Evolutionary conservation across 345 rosid species (phyloP).

Genomic region (Erodium maritimum): DNA sequence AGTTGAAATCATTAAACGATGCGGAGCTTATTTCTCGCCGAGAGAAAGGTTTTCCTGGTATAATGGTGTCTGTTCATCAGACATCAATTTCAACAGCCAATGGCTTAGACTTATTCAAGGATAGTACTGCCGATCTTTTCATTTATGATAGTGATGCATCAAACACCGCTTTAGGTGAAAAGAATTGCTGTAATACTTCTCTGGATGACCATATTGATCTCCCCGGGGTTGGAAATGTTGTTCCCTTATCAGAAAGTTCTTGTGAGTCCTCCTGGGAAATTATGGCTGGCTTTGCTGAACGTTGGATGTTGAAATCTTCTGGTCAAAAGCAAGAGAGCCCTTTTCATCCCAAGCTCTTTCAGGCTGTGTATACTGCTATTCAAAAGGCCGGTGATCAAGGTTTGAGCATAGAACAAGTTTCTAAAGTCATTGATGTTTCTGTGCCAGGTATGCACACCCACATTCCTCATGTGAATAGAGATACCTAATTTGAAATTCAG

Average conservation of each 20-base stretch:
- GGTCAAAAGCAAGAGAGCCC: constrained; percentile 18
- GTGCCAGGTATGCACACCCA: constrained; percentile 20
- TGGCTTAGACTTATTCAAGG: constrained; percentile 42
- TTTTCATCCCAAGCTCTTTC: constrained; percentile 40
- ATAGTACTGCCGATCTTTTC: constrained; percentile 12
- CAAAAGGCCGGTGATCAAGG: constrained; percentile 97
- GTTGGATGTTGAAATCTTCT: constrained; percentile 25
- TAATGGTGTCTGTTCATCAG: constrained; percentile 41
- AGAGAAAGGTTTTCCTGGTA: constrained; percentile 94
- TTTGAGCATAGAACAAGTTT: constrained; percentile 53
- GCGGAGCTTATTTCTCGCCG: constrained; percentile 70
- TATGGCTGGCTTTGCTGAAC: constrained; percentile 50
- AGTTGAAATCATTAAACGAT: constrained; percentile 44
- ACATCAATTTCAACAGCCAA: constrained; percentile 27
- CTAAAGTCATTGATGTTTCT: constrained; percentile 25
- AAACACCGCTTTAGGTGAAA: constrained; percentile 15
- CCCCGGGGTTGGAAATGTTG: constrained; percentile 17
- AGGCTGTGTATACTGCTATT: constrained; percentile 41
- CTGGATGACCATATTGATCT: constrained; percentile 28
- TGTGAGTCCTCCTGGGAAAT: constrained; percentile 60
- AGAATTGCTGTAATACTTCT: constrained; percentile 13
- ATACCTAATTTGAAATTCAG: neutral
- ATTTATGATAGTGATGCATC: constrained; percentile 21
- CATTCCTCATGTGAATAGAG: no score
- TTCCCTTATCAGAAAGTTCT: constrained; percentile 26